Evolutionary conservation across 2,329 filamentous ascomycete genomes (phyloP).

Genomic region (Drechslerella coelobrocha): DNA sequence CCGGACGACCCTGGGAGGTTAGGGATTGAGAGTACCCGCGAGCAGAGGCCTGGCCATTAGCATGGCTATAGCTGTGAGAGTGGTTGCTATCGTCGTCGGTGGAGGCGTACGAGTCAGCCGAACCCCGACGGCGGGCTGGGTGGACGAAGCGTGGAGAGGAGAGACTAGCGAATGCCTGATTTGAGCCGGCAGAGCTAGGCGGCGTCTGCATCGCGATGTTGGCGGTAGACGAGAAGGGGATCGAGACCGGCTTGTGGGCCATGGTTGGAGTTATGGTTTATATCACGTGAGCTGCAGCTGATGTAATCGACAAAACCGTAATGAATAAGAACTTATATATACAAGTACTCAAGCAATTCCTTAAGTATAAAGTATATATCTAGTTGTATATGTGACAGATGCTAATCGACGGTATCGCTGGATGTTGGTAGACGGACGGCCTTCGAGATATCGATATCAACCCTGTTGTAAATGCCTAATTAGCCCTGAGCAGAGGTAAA

Average conservation of each 20-base stretch:
- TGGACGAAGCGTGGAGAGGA: slow-evolving; percentile 34
- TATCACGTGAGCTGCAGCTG: too few relatives aligned
- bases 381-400: too few relatives aligned
- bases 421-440: too few relatives aligned
- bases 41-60: slow-evolving; percentile 1
- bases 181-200: slow-evolving; percentile 43
- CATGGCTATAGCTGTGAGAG: too few relatives aligned
- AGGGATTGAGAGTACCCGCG: slow-evolving; percentile 24
- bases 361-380: too few relatives aligned
- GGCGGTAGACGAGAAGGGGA: slow-evolving; percentile 27
- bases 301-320: too few relatives aligned
- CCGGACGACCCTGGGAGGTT: slow-evolving; percentile 12
- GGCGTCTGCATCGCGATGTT: slow-evolving; percentile 32
- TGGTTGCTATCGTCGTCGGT: slow-evolving; percentile 13
- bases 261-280: too few relatives aligned
- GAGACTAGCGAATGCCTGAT: slow-evolving; percentile 32
- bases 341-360: too few relatives aligned
- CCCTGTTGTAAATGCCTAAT: too few relatives aligned
- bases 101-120: slow-evolving; percentile 39
- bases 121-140: slow-evolving; percentile 43
- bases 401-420: too few relatives aligned
- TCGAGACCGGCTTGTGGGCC: slow-evolving; percentile 20
- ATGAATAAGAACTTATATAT: too few relatives aligned
- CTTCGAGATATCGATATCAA: neutral
- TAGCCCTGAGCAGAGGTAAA: too few relatives aligned